phyloP scores from a whole-genome alignment of 2,329 filamentous ascomycete species.

The Grosmannia clavigera region DNA sequence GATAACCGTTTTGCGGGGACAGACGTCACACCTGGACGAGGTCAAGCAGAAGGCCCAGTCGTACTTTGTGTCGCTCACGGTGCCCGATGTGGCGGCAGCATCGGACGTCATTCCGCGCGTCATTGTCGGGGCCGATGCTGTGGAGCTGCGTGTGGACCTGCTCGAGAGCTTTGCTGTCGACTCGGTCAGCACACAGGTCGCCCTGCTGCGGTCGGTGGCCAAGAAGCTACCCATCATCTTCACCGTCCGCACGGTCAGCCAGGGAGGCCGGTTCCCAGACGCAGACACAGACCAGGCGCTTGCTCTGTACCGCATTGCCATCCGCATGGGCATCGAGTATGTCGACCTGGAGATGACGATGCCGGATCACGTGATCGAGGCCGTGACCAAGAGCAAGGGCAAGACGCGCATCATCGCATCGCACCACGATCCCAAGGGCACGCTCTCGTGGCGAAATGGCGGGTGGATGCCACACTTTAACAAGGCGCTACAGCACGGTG shows the following conservation, averaged over 20 bases:
- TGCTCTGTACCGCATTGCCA: slow-evolving; percentile 62
- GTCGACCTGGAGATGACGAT: slow-evolving; percentile 86
- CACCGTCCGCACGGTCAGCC: slow-evolving; percentile 72
- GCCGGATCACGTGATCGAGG: slow-evolving; percentile 60
- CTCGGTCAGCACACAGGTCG: slow-evolving; percentile 70
- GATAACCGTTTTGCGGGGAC: slow-evolving; percentile 55
- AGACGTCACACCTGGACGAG: slow-evolving; percentile 39
- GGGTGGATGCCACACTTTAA: slow-evolving; percentile 89
- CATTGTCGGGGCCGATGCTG: slow-evolving; percentile 77
- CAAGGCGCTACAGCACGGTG: slow-evolving; percentile 75
- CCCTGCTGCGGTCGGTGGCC: slow-evolving; percentile 60
- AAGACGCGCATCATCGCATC: slow-evolving; percentile 82
- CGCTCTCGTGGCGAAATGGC: slow-evolving; percentile 80
- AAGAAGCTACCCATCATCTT: slow-evolving; percentile 61
- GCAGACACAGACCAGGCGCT: slow-evolving; percentile 56
- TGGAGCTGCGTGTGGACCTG: slow-evolving; percentile 87
- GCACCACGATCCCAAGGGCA: slow-evolving; percentile 74
- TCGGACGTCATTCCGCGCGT: slow-evolving; percentile 56
- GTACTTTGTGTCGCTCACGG: slow-evolving; percentile 86
- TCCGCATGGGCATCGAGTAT: slow-evolving; percentile 81
- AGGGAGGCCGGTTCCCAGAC: slow-evolving; percentile 84
- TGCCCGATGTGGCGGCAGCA: slow-evolving; percentile 58
- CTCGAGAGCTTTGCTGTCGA: slow-evolving; percentile 65
- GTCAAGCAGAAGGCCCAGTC: slow-evolving; percentile 57
- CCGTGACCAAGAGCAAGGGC: slow-evolving; percentile 53